These are phyloP conservation scores for Monilinia fructicola DNA, from an alignment of 2,329 filamentous ascomycete genomes.

Conservation along the genomic window DNA sequence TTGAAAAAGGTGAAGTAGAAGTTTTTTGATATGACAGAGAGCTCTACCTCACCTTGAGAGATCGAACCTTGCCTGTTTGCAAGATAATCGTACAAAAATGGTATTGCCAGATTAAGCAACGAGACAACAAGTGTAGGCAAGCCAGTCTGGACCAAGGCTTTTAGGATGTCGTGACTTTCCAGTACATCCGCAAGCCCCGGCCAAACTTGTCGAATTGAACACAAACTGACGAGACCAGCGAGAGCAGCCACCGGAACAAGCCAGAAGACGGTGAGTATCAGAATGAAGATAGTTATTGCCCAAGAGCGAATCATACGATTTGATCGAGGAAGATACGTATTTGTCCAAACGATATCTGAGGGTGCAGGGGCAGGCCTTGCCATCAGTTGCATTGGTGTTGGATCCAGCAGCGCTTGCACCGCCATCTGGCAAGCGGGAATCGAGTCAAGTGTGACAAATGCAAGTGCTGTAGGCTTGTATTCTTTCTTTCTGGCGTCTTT, in stretches of 20 bases:
- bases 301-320: conserved; percentile 76
- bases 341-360: conserved; percentile 90
- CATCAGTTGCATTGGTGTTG: conserved; percentile 79
- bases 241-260: conserved; percentile 77
- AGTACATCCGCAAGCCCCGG: conserved; percentile 69
- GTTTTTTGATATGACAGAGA: conserved; percentile 96
- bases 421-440: conserved; percentile 93
- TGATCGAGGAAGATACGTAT: conserved; percentile 79
- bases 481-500: conserved; percentile 67
- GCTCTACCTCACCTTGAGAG: conserved; percentile 88
- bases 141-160: conserved; percentile 81
- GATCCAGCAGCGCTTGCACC: conserved; percentile 90
- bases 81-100: conserved; percentile 91
- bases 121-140: conserved; percentile 84
- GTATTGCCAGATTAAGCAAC: conserved; percentile 83
- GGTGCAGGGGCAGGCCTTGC: conserved; percentile 86
- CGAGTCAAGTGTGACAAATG: conserved; percentile 97
- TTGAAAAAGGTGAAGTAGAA: conserved; percentile 99
- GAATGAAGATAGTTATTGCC: conserved; percentile 80
- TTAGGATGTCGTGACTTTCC: conserved; percentile 64
- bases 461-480: conserved; percentile 76
- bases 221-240: conserved; percentile 76
- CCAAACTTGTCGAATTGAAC: conserved; percentile 72
- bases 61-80: conserved; percentile 92
- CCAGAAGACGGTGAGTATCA: conserved; percentile 83